These are phyloP conservation scores for Skeletonema potamos DNA, from an alignment of 108 stramenopile genomes.

Conservation along the genomic window DNA sequence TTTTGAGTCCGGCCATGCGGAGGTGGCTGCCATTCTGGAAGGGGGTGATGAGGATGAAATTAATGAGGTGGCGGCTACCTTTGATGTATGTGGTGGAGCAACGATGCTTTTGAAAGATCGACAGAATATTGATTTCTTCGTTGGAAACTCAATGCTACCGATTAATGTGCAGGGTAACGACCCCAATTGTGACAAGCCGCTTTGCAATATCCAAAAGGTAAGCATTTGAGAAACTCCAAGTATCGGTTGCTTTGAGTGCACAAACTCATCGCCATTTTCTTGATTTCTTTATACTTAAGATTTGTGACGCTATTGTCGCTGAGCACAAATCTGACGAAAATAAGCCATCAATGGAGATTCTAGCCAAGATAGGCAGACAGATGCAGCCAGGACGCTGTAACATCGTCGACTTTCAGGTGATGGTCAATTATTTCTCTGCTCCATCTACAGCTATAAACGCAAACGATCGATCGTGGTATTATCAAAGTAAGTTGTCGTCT, in stretches of 20 bases:
- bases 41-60: neutral
- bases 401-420: constrained; percentile 40
- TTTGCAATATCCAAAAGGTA: constrained; percentile 78
- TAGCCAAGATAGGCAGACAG: constrained; percentile 34
- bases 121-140: constrained; percentile 57
- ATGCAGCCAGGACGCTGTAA: constrained; percentile 39
- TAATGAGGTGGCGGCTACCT: constrained; percentile 44
- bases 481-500: neutral
- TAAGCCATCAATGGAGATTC: constrained; percentile 45
- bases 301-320: constrained; percentile 20
- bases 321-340: constrained; percentile 14
- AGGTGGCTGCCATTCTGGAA: constrained; percentile 41
- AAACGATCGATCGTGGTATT: constrained; percentile 67
- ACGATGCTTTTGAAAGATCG: constrained; percentile 40
- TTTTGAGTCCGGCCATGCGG: constrained; percentile 65
- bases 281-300: neutral
- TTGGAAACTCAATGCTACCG: constrained; percentile 83
- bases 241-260: neutral
- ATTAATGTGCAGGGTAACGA: constrained; percentile 88
- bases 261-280: neutral
- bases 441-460: constrained; percentile 6
- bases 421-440: constrained; percentile 37
- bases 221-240: neutral
- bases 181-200: constrained; percentile 61
- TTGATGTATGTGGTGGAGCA: constrained; percentile 77